Evolutionary conservation across 1,284 basidiomycete genomes (phyloP), one percentile per base, ranked within the genome.

Genomic region (Calocybe gambosa): DNA sequence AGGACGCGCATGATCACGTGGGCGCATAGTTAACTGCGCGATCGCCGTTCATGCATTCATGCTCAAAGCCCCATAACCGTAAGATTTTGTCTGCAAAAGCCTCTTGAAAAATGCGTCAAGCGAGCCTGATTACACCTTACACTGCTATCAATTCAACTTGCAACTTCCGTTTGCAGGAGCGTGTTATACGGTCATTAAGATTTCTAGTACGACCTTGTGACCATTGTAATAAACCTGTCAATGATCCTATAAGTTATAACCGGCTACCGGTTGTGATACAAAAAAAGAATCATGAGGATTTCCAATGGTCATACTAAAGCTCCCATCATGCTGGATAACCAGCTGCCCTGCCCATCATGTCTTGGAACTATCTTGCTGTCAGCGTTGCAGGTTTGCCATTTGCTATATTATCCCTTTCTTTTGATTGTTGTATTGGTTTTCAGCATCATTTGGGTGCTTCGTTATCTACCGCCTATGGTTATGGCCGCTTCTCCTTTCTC

Each of bases 401-500:
- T 15, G n/a, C 5, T 10, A 16, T 3, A 5, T 19, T 26, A 1
- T 16, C 7, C 9, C 12, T 21, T 37, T 3, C 23, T n/a, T 9
- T 20, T 25, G n/a, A n/a, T 19, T 21, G 10, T 18, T 23, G 4
- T n/a, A 29, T 38, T 12, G 23, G 13, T 38, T 10, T 39, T 5
- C 35, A 61, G 62, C 43, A 28, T 57, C 51, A 45, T 36, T 56
- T 19, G 52, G 35, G 26, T 60, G 55, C 23, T 37, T 49, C 7
- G 33, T 57, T 6, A 37, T 57, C 9, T 54, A 64, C 42, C 52
- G 55, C 26, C 56, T 64, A 16, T 58, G 55, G 43, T 51, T 66
- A 10, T 62, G 59, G 55, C 64, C 64, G 1, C 59, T 55, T 33
- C 28, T 62, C 21, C 52, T 65, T 35, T 66, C 64, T 20, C 63